phyloP scores from a whole-genome alignment of 2,329 filamentous ascomycete species.

The Alternaria postmessia region DNA sequence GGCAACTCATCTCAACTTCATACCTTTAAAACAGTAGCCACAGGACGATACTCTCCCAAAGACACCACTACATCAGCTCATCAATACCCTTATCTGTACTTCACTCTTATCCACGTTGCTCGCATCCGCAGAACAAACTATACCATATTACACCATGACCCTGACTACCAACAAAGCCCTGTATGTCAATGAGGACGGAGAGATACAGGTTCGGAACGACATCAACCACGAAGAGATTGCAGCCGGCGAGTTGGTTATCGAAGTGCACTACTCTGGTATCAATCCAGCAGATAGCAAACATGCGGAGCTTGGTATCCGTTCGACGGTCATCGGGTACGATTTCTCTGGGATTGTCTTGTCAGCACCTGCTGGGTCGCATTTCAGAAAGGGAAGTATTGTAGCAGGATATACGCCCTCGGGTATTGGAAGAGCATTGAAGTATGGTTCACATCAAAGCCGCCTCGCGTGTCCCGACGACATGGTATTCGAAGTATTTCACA shows the following conservation, averaged over 20 bases:
- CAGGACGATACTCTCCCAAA: neutral
- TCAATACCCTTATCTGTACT: neutral
- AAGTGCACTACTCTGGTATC: constrained; percentile 4
- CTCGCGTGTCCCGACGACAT: constrained; percentile 59
- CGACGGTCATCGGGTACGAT: constrained; percentile 16
- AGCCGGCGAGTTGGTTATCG: neutral
- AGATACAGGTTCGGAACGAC: neutral
- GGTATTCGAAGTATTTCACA: constrained; percentile 46
- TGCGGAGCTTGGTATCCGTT: constrained; percentile 9
- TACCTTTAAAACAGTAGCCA: neutral
- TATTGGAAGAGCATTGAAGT: constrained; percentile 47
- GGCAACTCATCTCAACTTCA: neutral
- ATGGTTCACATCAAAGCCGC: constrained; percentile 60
- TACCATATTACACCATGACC: neutral
- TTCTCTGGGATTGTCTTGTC: constrained; percentile 11
- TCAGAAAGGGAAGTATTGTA: constrained; percentile 42
- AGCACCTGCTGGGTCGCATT: constrained; percentile 1
- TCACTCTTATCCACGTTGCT: neutral
- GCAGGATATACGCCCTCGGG: constrained; percentile 60
- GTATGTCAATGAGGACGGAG: neutral
- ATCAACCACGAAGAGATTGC: neutral
- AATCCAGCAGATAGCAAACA: constrained; percentile 18
- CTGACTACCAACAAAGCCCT: neutral
- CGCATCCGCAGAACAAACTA: neutral
- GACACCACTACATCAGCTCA: neutral